Percentiles rank a stretch among this genome's conserved stretches.
Evolutionary conservation across 257 asterid genomes (phyloP).

Genomic region (Lantana camara): DNA sequence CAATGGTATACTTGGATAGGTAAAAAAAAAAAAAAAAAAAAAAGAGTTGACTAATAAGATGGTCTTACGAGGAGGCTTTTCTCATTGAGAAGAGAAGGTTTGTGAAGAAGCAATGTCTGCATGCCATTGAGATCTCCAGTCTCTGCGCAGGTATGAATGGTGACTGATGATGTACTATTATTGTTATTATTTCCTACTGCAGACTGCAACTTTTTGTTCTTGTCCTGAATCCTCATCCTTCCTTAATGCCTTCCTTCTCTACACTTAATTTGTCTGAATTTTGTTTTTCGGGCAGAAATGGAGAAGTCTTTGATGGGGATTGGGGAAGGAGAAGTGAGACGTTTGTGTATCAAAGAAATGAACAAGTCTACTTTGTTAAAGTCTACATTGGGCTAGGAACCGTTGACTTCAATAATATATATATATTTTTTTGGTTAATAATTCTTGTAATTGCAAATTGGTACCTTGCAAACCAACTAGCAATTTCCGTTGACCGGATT

Average conservation of each 20-base stretch:
- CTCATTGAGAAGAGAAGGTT: constrained; percentile 43
- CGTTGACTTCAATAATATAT: constrained; percentile 14
- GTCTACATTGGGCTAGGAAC: not conserved
- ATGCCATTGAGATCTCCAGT: constrained; percentile 48
- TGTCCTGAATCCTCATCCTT: constrained; percentile 49
- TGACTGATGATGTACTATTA: not conserved
- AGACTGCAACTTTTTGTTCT: constrained; percentile 29
- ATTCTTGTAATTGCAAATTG: no score
- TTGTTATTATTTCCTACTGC: not conserved
- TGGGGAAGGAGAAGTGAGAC: no score
- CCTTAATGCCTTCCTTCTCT: no score
- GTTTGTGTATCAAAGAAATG: not conserved
- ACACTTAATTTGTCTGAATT: not conserved
- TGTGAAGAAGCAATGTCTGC: constrained; percentile 30
- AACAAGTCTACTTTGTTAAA: constrained; percentile 24
- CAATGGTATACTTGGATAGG: no score
- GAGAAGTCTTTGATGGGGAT: no score
- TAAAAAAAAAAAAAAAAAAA: not conserved
- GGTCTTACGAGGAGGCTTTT: constrained; percentile 38
- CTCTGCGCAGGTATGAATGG: constrained; percentile 50
- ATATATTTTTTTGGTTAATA: no score
- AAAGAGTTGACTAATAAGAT: not conserved
- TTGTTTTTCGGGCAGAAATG: not conserved
- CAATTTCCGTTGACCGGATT: no score
- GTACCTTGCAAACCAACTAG: no score